phyloP scores from a whole-genome alignment of 495 filamentous ascomycete species.

The Rostrohypoxylon terebratum region DNA sequence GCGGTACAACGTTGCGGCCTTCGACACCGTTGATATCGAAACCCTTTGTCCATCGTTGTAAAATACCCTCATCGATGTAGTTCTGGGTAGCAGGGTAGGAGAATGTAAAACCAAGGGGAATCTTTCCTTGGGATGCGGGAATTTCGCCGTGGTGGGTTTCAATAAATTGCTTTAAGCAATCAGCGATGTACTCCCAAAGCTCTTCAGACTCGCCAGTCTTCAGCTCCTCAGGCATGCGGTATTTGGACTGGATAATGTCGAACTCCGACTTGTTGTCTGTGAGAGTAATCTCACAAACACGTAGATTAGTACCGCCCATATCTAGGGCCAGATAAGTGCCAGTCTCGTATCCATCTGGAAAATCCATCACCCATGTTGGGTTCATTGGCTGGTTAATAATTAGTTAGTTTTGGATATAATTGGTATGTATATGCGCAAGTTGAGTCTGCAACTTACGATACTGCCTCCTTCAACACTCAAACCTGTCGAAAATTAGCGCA shows the following conservation, averaged over 20 bases:
- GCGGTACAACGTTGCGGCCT: constrained; percentile 92
- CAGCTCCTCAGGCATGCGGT: constrained; percentile 94
- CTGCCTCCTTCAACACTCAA: constrained; percentile 88
- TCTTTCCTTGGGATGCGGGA: constrained; percentile 65
- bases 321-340: constrained; percentile 94
- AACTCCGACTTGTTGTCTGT: constrained; percentile 93
- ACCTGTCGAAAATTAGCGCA: constrained; percentile 60
- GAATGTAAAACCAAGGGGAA: constrained; percentile 97
- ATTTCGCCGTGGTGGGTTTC: constrained; percentile 85
- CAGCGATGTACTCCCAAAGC: constrained; percentile 97
- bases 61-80: constrained; percentile 93
- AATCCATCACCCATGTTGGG: constrained; percentile 96
- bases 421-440: constrained; percentile 18
- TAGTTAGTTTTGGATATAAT: constrained; percentile 34
- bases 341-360: constrained; percentile 87
- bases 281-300: constrained; percentile 95
- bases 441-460: constrained; percentile 73
- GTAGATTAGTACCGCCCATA: constrained; percentile 98
- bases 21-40: constrained; percentile 98
- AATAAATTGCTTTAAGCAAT: constrained; percentile 96
- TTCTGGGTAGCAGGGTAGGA: constrained; percentile 97
- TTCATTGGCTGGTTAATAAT: constrained; percentile 85
- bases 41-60: constrained; percentile 99
- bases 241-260: constrained; percentile 99
- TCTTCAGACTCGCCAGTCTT: constrained; percentile 91